Base-by-base conservation (phyloP, 345 rosid species). In the Lepidium africanum region DNA sequence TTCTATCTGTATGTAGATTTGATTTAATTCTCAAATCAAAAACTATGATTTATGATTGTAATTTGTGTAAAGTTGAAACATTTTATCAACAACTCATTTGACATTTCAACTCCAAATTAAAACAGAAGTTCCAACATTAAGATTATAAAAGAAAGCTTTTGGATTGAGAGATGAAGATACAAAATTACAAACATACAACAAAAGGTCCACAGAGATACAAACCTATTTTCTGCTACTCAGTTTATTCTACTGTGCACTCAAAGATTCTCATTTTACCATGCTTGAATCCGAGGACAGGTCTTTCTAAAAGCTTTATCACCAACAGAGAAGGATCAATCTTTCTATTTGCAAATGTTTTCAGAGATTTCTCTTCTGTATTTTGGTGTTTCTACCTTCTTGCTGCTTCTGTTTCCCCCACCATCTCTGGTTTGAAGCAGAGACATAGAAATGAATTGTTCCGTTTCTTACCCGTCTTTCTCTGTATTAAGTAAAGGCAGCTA, bases 361-460 rank as follows among this genome's bases (percentile, higher is more conserved):
- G 27, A 63, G 12, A 9, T 39, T 56, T 19, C 0, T 63, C 43
- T 49, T 64, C 59, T 55, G 64, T 38, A 51, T 38, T 55, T 46
- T 45, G 23, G 55, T 62, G 53, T 49, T 27, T 21, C 23, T 47
- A 47, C 51, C 51, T 17, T 47, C 9, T 49, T 45, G 50, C 9
- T 1, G 13, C 41, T 73, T 73, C 47, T 33, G 55, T 14, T 21
- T 65, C 77, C 23, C 23, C 27, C 0, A 25, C 72, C 60, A 58
- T 65, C 55, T 65, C 41, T 14, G 70, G 70, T 17, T 56, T 63
- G 54, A 75, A 47, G 60, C 74, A 75, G 63, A 75, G 54, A 48
- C 74, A 75, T 0, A 47, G 59, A 35, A 56, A 69, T 23, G 6
- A 7, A 10, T 65, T 73, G 27, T 58, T 65, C 7, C 14, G 53